These are phyloP conservation scores for Daedaleopsis sinensis DNA, from an alignment of 768 basidiomycete genomes.

Conservation along the genomic window DNA sequence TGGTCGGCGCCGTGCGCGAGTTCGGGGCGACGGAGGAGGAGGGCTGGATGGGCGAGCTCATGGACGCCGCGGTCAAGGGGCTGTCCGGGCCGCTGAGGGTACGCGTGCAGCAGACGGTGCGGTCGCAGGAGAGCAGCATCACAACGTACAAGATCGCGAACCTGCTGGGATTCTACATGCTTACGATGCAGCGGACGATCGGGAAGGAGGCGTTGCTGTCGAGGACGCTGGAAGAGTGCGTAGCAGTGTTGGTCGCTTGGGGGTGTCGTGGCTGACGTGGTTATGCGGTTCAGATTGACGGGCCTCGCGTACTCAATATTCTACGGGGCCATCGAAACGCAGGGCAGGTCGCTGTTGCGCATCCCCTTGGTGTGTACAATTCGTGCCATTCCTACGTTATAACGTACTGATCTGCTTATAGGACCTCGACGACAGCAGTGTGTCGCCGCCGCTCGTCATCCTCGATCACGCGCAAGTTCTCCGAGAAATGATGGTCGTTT, in stretches of 20 bases:
- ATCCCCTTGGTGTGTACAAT: conserved; percentile 51
- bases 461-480: conserved; percentile 84
- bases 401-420: conserved; percentile 27
- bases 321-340: conserved; percentile 84
- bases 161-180: conserved; percentile 90
- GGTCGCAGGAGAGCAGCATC: conserved; percentile 92
- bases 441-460: conserved; percentile 75
- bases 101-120: conserved; percentile 91
- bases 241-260: not conserved
- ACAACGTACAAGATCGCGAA: conserved; percentile 92
- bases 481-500: conserved; percentile 87
- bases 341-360: conserved; percentile 67
- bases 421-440: conserved; percentile 70
- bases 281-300: conserved; percentile 65
- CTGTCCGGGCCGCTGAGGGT: conserved; percentile 91
- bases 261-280: not conserved
- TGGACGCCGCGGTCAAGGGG: conserved; percentile 83
- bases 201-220: conserved; percentile 83
- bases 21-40: conserved; percentile 65
- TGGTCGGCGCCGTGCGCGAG: conserved; percentile 75
- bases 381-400: not conserved
- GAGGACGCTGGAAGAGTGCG: conserved; percentile 75
- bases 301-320: conserved; percentile 82
- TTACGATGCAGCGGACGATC: conserved; percentile 92
- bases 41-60: conserved; percentile 74